These are phyloP conservation scores for Claviceps arundinis DNA, from an alignment of 2,329 filamentous ascomycete species.

Conservation along the genomic window DNA sequence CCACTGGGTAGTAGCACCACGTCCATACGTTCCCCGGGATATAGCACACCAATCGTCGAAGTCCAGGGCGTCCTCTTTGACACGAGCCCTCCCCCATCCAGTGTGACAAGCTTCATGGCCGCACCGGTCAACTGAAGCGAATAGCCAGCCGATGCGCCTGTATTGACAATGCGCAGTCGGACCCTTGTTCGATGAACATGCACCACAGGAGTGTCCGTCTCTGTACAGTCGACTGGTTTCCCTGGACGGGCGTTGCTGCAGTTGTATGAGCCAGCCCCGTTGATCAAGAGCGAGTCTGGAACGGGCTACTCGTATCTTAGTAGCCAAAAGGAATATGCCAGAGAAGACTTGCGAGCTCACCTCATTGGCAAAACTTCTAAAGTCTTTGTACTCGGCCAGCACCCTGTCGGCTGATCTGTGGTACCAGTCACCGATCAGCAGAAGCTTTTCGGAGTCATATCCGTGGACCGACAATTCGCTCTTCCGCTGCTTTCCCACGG, in stretches of 20 bases:
- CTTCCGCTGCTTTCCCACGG: conserved; percentile 7
- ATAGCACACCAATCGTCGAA: conserved; percentile 10
- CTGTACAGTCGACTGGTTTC: conserved; percentile 7
- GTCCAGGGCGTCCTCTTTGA: conserved; percentile 4
- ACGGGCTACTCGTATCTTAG: conserved; percentile 18
- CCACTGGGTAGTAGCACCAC: background rate
- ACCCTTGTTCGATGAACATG: conserved; percentile 3
- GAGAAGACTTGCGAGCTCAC: background rate
- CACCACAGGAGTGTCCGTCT: conserved; percentile 4
- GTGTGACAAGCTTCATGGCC: conserved; percentile 9
- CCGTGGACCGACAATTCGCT: conserved; percentile 9
- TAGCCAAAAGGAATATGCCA: conserved; percentile 1
- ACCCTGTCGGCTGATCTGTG: conserved; percentile 23
- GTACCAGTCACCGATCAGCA: conserved; percentile 27
- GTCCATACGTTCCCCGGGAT: conserved; percentile 13
- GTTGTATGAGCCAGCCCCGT: conserved; percentile 17
- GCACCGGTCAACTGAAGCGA: conserved; percentile 7
- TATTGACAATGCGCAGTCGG: conserved; percentile 10
- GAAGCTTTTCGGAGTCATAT: conserved; percentile 20
- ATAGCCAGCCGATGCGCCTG: conserved; percentile 8
- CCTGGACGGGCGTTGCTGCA: conserved; percentile 11
- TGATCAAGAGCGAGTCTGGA: conserved; percentile 26
- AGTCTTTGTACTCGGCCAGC: conserved; percentile 12
- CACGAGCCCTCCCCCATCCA: conserved; percentile 9
- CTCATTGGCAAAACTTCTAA: conserved; percentile 8